These are phyloP conservation scores for Plasmodium vivax DNA, from an alignment of 169 alveolate species.

Conservation along the genomic window DNA sequence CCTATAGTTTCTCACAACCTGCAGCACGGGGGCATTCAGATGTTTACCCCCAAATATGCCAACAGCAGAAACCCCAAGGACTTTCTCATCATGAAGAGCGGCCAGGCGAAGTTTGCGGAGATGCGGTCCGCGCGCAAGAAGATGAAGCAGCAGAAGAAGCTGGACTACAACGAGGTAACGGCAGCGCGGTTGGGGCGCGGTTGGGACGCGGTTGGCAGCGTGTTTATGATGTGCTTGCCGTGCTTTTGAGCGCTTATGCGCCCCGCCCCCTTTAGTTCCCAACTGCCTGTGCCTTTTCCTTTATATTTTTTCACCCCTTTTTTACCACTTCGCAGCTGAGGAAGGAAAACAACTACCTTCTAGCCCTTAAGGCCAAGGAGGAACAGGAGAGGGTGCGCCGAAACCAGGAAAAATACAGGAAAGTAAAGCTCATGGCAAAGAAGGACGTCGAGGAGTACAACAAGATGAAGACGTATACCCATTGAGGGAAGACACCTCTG, in stretches of 20 bases:
- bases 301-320: neutral
- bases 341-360: conserved; percentile 62
- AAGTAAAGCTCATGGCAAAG: conserved; percentile 62
- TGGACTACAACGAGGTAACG: conserved; percentile 64
- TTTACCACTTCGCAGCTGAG: conserved; percentile 32
- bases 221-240: neutral
- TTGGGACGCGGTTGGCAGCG: neutral
- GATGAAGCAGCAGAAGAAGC: conserved; percentile 59
- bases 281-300: neutral
- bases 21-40: neutral
- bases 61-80: conserved; percentile 63
- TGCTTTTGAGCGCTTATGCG: neutral
- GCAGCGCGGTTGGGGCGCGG: neutral
- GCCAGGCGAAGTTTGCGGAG: conserved; percentile 42
- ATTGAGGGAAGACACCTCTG: neutral
- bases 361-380: conserved; percentile 52
- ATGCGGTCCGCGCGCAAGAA: conserved; percentile 44
- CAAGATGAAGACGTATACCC: conserved; percentile 73
- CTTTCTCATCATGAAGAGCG: conserved; percentile 39
- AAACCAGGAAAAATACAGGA: conserved; percentile 58
- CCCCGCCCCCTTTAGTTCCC: neutral
- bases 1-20: conserved; percentile 21
- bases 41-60: conserved; percentile 70
- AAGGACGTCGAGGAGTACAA: conserved; percentile 65
- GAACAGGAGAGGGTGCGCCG: conserved; percentile 49